A percentile compares a stretch with the other conserved stretches of the same genome.
Evolutionary conservation across 2,329 filamentous ascomycete species (phyloP).

Genomic region (Kalmusia sp.): DNA sequence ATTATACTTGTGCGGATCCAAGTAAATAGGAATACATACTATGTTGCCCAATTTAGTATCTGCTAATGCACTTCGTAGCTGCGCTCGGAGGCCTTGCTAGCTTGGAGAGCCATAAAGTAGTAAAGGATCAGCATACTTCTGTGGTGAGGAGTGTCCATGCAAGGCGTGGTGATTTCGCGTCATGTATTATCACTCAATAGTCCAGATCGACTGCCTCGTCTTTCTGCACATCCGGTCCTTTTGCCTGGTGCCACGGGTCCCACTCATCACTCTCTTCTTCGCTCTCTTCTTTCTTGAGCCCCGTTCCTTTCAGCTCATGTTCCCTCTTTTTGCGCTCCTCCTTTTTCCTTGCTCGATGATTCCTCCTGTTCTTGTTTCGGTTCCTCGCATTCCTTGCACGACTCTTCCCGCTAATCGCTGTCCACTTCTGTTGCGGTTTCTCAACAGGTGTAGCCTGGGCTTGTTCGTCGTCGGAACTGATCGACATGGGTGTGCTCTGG

Average conservation of each 20-base stretch:
- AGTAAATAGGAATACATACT: constrained; percentile 16
- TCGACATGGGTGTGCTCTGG: constrained; percentile 13
- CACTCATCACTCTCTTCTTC: constrained; percentile 48
- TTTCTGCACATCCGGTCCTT: constrained; percentile 52
- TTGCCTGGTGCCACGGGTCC: constrained; percentile 54
- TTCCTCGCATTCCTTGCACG: constrained; percentile 27
- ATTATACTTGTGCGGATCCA: constrained; percentile 10
- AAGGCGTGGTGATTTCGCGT: not conserved
- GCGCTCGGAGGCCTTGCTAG: too few relatives aligned
- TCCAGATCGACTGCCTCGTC: constrained; percentile 53
- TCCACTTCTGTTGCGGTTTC: constrained; percentile 37
- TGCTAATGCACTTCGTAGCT: not conserved
- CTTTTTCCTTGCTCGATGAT: constrained; percentile 34
- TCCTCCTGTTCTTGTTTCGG: constrained; percentile 28
- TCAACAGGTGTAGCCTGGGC: constrained; percentile 21
- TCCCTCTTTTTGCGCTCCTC: constrained; percentile 25
- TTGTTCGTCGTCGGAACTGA: constrained; percentile 12
- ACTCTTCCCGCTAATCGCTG: constrained; percentile 29
- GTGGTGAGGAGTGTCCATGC: not conserved
- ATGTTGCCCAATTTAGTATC: not conserved
- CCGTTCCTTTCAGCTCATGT: constrained; percentile 23
- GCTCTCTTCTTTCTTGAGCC: constrained; percentile 19
- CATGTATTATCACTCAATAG: constrained; percentile 46
- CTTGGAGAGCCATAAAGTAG: not conserved
- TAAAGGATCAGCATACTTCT: not conserved